Conservation (phyloP, 768 basidiomycete genomes). For the Rhizopogon vinicolor region DNA sequence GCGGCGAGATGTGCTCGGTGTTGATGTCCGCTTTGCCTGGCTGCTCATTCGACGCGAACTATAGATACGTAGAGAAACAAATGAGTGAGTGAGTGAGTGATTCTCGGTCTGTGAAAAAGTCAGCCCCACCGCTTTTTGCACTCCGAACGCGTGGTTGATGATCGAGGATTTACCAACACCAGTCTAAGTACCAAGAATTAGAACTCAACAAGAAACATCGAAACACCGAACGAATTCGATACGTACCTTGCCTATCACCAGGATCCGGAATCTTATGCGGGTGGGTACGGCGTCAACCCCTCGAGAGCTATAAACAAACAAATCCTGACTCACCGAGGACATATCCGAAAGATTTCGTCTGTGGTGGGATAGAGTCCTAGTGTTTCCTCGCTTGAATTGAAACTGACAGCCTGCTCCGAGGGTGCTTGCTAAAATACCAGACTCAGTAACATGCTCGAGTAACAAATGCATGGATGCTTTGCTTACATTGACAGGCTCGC, state of each 20-base stretch:
- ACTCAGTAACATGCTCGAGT: background rate
- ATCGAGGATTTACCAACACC: slow-evolving; percentile 2
- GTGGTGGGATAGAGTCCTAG: background rate
- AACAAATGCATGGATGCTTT: background rate
- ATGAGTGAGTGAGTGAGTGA: background rate
- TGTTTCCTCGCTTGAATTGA: background rate
- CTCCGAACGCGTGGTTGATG: background rate
- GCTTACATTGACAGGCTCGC: background rate
- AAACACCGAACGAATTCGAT: too few species aligned
- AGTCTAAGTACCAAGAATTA: slow-evolving; percentile 6
- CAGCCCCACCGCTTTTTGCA: background rate
- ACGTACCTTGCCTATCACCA: background rate
- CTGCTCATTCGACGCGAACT: background rate
- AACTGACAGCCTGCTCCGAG: background rate
- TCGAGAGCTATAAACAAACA: background rate
- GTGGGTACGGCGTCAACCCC: background rate
- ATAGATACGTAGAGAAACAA: background rate
- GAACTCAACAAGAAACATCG: too few species aligned
- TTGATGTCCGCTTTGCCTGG: slow-evolving; percentile 9
- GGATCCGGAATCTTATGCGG: background rate
- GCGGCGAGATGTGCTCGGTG: background rate
- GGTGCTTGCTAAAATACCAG: background rate
- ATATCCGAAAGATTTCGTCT: background rate
- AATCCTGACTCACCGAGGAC: background rate
- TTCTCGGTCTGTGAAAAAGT: too few species aligned